Conservation (phyloP, 2,329 filamentous ascomycete species). For the Aspergillus ochraceus region DNA sequence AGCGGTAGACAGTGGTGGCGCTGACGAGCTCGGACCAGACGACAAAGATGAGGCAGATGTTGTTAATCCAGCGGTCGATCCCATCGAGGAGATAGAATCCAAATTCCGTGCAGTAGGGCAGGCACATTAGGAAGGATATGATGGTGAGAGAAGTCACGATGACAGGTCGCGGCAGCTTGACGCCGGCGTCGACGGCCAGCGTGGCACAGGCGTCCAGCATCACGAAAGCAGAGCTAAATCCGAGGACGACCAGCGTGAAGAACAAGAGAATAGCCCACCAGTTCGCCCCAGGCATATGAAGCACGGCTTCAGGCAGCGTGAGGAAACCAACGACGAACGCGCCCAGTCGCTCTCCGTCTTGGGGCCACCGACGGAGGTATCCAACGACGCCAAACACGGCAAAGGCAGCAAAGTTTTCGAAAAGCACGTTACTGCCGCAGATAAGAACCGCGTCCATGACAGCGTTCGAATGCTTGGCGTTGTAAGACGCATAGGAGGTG, state of each 20-base stretch:
- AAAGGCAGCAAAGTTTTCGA: conserved; percentile 55
- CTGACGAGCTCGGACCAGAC: conserved; percentile 57
- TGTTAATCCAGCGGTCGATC: conserved; percentile 58
- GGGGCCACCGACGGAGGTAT: conserved; percentile 43
- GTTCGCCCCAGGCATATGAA: conserved; percentile 58
- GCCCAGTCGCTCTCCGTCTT: conserved; percentile 45
- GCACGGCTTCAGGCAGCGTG: conserved; percentile 57
- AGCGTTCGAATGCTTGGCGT: conserved; percentile 57
- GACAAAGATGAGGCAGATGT: conserved; percentile 58
- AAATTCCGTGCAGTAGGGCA: conserved; percentile 60
- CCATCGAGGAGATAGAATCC: conserved; percentile 58
- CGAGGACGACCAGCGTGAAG: conserved; percentile 59
- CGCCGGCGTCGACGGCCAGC: conserved; percentile 54
- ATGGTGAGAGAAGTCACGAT: conserved; percentile 54
- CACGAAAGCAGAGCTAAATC: conserved; percentile 60
- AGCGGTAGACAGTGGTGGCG: conserved; percentile 58
- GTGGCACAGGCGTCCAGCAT: conserved; percentile 61
- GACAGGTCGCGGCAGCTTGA: conserved; percentile 47
- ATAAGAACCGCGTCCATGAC: conserved; percentile 61
- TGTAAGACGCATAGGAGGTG: conserved; percentile 60
- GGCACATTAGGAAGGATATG: conserved; percentile 54
- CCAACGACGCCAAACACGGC: conserved; percentile 60
- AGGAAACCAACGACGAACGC: conserved; percentile 60
- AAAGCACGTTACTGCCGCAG: conserved; percentile 56
- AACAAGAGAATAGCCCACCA: conserved; percentile 61